phyloP scores from a whole-genome alignment of 2,329 filamentous ascomycete genomes.

The Immersiporthe knoxdaviesiana region DNA sequence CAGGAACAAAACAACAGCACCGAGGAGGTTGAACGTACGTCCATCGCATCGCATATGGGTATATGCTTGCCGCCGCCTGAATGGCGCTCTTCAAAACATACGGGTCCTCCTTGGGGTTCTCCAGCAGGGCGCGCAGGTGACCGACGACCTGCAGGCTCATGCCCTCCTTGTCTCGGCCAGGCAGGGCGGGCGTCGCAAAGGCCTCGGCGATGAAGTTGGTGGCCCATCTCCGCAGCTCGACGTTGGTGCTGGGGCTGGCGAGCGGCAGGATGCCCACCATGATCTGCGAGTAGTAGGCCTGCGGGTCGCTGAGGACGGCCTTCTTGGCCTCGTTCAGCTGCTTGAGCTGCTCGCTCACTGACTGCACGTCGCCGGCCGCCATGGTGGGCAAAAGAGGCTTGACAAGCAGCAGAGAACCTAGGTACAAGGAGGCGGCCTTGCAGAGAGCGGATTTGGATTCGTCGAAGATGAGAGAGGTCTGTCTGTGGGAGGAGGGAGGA shows the following conservation, averaged over 20 bases:
- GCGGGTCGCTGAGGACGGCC: conserved; percentile 83
- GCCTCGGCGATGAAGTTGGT: conserved; percentile 95
- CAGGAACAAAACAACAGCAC: background rate
- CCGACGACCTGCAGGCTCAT: conserved; percentile 78
- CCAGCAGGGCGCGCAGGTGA: conserved; percentile 71
- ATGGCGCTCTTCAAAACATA: conserved; percentile 84
- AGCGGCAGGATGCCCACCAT: conserved; percentile 93
- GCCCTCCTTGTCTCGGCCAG: conserved; percentile 77
- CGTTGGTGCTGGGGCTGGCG: conserved; percentile 71
- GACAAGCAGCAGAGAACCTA: background rate
- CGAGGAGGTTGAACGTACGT: conserved; percentile 71
- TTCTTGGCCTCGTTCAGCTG: conserved; percentile 91
- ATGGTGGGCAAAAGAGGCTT: conserved; percentile 45
- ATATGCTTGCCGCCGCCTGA: conserved; percentile 88
- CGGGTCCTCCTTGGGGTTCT: conserved; percentile 74
- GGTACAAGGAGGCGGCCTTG: conserved; percentile 22
- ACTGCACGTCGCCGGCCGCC: conserved; percentile 53
- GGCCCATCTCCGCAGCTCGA: conserved; percentile 93
- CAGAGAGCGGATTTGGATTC: background rate
- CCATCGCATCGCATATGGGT: conserved; percentile 88
- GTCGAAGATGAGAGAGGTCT: conserved; percentile 7
- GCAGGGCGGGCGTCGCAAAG: conserved; percentile 87
- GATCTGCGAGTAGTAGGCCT: conserved; percentile 82
- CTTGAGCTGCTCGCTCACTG: conserved; percentile 75
- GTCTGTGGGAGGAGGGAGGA: background rate